Conservation (phyloP, 2,329 filamentous ascomycete species). For the Penicillium carneum region DNA sequence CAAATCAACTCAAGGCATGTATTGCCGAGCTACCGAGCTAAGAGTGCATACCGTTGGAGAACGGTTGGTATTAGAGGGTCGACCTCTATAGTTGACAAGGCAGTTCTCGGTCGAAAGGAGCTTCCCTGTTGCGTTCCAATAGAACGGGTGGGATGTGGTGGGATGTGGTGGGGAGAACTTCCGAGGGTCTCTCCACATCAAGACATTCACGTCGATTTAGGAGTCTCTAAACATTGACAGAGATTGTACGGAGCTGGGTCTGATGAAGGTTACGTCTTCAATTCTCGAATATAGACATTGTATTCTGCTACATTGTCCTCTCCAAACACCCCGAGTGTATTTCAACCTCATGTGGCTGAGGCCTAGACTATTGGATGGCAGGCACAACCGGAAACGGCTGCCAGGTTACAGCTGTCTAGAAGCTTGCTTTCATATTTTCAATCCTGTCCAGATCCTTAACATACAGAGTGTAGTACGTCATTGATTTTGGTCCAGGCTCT, state of each 20-base stretch:
- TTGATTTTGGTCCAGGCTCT: conserved; percentile 16
- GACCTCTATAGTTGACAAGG: no score
- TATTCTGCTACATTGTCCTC: background rate
- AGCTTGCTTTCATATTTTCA: background rate
- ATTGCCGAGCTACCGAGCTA: background rate
- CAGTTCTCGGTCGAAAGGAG: no score
- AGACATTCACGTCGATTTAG: background rate
- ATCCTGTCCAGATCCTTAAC: background rate
- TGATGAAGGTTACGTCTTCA: background rate
- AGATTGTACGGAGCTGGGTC: no score
- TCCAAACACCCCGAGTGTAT: background rate
- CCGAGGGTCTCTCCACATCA: background rate
- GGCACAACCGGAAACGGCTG: conserved; percentile 15
- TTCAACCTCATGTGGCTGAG: background rate
- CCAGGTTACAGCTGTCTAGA: conserved; percentile 5
- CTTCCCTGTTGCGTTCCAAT: no score
- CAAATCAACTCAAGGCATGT: background rate
- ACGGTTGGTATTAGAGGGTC: background rate
- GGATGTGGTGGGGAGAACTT: background rate
- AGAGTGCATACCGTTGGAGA: background rate
- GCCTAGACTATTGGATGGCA: conserved; percentile 3
- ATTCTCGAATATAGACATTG: background rate
- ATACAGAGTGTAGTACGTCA: conserved; percentile 5
- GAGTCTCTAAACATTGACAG: no score
- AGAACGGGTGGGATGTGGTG: background rate